Conservation (phyloP, 2,329 filamentous ascomycete genomes). For the Aphanocladium album region DNA sequence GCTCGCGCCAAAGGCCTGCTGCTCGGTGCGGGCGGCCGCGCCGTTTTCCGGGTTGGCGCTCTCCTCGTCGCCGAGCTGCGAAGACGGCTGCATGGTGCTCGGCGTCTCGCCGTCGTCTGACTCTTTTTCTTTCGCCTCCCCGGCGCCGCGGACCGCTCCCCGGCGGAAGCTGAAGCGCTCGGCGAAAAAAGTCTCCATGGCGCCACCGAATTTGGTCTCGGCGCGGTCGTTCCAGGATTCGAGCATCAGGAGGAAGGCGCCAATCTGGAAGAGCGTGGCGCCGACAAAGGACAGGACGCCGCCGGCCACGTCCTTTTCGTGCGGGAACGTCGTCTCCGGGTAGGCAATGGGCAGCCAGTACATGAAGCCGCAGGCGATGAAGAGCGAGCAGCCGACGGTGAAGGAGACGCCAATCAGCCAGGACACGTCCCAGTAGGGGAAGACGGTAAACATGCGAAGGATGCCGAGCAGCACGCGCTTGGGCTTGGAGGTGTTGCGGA, state of each 20-base stretch:
- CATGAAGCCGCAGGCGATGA: slow-evolving; percentile 38
- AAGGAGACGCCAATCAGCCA: slow-evolving; percentile 19
- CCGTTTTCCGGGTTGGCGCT: neutral
- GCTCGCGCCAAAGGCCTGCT: neutral
- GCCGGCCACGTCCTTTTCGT: slow-evolving; percentile 42
- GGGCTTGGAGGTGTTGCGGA: slow-evolving; percentile 10
- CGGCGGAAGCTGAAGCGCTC: slow-evolving; percentile 9
- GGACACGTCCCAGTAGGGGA: slow-evolving; percentile 21
- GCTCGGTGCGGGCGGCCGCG: neutral
- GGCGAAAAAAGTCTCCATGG: slow-evolving; percentile 36
- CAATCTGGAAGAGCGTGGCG: slow-evolving; percentile 55
- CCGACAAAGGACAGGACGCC: slow-evolving; percentile 56
- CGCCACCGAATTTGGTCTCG: slow-evolving; percentile 57
- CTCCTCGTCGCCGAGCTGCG: neutral
- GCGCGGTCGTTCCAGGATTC: slow-evolving; percentile 56
- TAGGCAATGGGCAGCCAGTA: slow-evolving; percentile 53
- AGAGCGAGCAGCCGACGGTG: slow-evolving; percentile 19
- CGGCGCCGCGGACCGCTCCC: neutral
- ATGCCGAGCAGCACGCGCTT: slow-evolving; percentile 14
- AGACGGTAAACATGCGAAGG: slow-evolving; percentile 18
- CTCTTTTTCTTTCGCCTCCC: neutral
- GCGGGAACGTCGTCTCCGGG: slow-evolving; percentile 46
- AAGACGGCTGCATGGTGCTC: neutral
- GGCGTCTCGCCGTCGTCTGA: neutral
- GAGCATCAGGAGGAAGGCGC: slow-evolving; percentile 51